Base-by-base conservation (phyloP, 2,329 filamentous ascomycete species). In the Trichoderma sp. region DNA sequence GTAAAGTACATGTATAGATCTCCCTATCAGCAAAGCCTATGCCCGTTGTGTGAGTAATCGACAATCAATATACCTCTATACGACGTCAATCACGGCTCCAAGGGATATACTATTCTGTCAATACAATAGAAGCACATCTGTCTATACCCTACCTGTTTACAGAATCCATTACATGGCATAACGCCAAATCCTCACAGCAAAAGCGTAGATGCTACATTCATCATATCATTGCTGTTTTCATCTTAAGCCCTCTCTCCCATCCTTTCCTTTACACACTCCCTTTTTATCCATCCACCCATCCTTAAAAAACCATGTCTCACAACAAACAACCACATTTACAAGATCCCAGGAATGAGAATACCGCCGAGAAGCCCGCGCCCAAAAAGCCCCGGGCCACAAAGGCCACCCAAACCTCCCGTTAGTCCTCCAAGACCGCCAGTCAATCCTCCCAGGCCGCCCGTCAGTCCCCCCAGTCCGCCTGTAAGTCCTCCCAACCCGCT, bases 321-420 rank as follows among this genome's bases (percentile, higher is more conserved):
- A 50, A 6, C 47, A 23, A 50, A 13, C n/a, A 50, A 43, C 15
- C 47, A 0, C 47, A 26, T 62, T 39, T 63, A 70, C 67, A 70
- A 23, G 11, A 70, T 70, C 12, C 67, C 67, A 13, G 67, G 67
- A 26, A 70, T 70, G 11, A 70, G 39, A 32, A 70, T 63, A 28
- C 67, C 67, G 3, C 67, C 67, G 30, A 70, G 32, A 28, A 70
- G 67, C 4, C 67, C 67, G 11, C n/a, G n/a, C n/a, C n/a, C n/a
- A n/a, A 4, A 50, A 55, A 11, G 13, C 57, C 30, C n/a, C n/a
- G n/a, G n/a, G n/a, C n/a, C 17, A 28, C 39, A 20, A 34, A 63
- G 11, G 3, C 55, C 66, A 13, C 28, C 36, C 3, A 59, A 23
- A 17, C 53, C 53, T 6, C 66, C 53, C 1, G 65, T 30, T 15